These are phyloP conservation scores for Oehlia diaphana DNA, from an alignment of 192 early-diverging fungal species.

Conservation along the genomic window DNA sequence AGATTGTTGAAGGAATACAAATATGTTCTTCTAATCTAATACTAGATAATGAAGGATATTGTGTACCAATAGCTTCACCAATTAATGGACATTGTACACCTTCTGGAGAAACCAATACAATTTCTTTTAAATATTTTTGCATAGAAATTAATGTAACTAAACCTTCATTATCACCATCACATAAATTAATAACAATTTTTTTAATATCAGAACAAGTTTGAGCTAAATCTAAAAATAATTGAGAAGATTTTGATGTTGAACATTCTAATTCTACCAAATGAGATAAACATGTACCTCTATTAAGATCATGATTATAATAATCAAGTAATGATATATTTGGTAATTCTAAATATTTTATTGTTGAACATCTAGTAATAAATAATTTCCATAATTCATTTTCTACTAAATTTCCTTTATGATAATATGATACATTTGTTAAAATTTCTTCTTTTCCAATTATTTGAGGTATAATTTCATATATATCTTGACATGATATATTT, in stretches of 20 bases:
- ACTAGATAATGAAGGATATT: neutral
- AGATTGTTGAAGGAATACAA: neutral
- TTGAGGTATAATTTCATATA: neutral
- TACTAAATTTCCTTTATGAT: neutral
- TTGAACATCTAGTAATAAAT: neutral
- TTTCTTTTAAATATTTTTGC: neutral
- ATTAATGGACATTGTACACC: neutral
- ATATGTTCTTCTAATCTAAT: neutral
- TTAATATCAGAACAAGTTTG: neutral
- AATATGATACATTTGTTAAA: neutral
- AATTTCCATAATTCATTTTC: constrained; percentile 12
- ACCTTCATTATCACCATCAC: constrained; percentile 1
- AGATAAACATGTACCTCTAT: neutral
- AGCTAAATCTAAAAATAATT: neutral
- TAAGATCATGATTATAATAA: neutral
- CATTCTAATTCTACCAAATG: neutral
- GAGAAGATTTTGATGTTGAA: neutral
- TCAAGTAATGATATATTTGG: neutral
- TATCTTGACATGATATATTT: neutral
- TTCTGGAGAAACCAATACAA: neutral
- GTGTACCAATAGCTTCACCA: neutral
- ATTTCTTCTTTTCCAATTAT: neutral
- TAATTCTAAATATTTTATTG: neutral
- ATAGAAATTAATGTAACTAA: neutral
- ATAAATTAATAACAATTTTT: neutral